Base-by-base conservation (phyloP, 768 basidiomycete species). In the Phlegmacium glaucopus region DNA sequence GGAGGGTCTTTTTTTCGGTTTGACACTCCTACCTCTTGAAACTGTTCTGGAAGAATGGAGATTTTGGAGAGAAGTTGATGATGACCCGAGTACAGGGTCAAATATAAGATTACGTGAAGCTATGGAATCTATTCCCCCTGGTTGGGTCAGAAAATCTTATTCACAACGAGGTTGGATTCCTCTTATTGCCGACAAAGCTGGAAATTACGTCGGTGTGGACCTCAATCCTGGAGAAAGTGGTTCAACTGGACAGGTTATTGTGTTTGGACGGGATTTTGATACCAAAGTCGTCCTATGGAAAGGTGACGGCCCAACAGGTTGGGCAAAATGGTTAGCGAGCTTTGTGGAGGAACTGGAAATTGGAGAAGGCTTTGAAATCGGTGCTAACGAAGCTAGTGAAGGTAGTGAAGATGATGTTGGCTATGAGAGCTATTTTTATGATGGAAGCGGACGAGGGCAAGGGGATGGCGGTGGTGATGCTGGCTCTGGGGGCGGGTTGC, bases 251-350 rank as follows among this genome's bases (percentile, higher is more conserved):
- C 96, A 99, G 63, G 95, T 97, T 39, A 96, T 99, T 48, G 85
- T 97, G 41, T 99, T 98, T 64, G 96, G 96, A n/a, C 81, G 96
- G 42, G 96, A 98, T 62, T 97, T 98, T 66, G 96, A 99, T 67
- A 88, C 92, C 9, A 99, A 99, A 63, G 90, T 96, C 30, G 94
- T 98, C 35, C 73, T 98, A 39, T 97, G 87, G 84, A 76, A 79
- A 43, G 96, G 96, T 7, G 93, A 97, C 48, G 93, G 94, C 7
- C 76, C 79, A 12, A 83, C 79, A 9, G 96, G 95, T 4, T 99
- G 96, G 95, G 96, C 91, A 29, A 83, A 84, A 59, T 99, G 94
- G 92, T 69, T 98, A 43, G 84, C 92, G 4, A 75, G 74, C 45
- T 97, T 98, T 58, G 93, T 82, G 1, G 95, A 98, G 25, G 94